phyloP scores from a whole-genome alignment of 2,329 filamentous ascomycete genomes.

The Penicillium rolfsii region DNA sequence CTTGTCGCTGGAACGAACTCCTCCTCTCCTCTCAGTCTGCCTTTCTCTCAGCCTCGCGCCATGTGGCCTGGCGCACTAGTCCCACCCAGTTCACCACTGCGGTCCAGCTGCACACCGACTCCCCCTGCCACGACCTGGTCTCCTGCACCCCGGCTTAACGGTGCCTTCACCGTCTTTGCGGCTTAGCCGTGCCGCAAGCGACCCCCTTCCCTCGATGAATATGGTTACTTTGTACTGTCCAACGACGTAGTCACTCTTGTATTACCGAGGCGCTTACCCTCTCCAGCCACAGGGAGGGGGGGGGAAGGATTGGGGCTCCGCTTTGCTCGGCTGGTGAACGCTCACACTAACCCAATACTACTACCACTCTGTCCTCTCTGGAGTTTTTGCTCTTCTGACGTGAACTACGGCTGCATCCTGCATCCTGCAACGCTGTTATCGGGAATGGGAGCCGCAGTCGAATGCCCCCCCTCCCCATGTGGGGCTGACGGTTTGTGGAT shows the following conservation, averaged over 20 bases:
- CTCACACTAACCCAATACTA: background rate
- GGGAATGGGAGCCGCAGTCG: background rate
- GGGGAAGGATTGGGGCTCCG: no score
- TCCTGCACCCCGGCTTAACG: constrained; percentile 4
- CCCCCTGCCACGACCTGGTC: constrained; percentile 6
- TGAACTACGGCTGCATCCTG: background rate
- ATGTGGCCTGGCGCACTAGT: constrained; percentile 6
- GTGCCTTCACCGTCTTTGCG: constrained; percentile 23
- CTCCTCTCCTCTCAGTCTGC: background rate
- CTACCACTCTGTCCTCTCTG: background rate
- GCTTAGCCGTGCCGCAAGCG: constrained; percentile 4
- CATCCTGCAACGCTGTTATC: background rate
- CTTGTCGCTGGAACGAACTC: background rate
- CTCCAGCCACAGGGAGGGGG: constrained; percentile 6
- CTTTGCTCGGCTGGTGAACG: background rate
- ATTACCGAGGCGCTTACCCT: background rate
- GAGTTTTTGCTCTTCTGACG: constrained; percentile 4
- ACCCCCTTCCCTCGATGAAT: background rate
- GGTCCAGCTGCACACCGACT: constrained; percentile 22
- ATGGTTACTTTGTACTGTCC: no score
- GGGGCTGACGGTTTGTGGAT: constrained; percentile 5
- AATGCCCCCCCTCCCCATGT: background rate
- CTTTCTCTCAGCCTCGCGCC: constrained; percentile 19
- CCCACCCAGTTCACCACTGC: background rate
- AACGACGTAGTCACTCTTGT: no score